Conservation (phyloP, 2,329 filamentous ascomycete genomes). For the Mycosphaerelloides madeirae region DNA sequence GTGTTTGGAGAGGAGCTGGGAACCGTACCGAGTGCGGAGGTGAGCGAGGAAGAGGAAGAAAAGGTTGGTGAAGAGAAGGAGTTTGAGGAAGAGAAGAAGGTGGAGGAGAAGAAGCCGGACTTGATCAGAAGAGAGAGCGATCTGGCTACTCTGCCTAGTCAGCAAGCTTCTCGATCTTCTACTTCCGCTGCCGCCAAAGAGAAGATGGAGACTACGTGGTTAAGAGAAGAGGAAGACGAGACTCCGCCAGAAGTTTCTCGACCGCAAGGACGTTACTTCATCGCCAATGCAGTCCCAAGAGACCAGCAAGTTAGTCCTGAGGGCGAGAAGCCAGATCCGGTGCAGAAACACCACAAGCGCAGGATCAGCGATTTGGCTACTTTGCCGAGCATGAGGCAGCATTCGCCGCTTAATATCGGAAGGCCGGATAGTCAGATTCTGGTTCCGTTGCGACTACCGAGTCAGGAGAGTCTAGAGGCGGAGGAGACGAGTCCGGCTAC, state of each 20-base stretch:
- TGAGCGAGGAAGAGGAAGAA: not conserved
- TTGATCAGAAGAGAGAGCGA: slow-evolving; percentile 1
- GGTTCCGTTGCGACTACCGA: slow-evolving; percentile 3
- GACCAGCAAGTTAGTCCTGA: too few relatives aligned
- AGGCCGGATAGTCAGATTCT: slow-evolving; percentile 4
- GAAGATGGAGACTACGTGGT: not conserved
- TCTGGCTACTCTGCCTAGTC: slow-evolving; percentile 1
- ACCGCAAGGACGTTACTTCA: too few relatives aligned
- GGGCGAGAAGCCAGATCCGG: not conserved
- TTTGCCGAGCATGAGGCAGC: slow-evolving; percentile 20
- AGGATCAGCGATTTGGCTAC: slow-evolving; percentile 20
- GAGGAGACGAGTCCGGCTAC: slow-evolving; percentile 3
- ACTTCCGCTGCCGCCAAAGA: too few relatives aligned
- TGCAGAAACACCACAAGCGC: slow-evolving; percentile 15
- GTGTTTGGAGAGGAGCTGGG: slow-evolving; percentile 5
- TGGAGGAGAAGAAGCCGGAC: not conserved
- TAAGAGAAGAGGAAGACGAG: not conserved
- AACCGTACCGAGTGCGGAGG: slow-evolving; percentile 5
- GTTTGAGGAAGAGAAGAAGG: not conserved
- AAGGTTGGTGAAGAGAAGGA: not conserved
- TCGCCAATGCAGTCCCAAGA: too few relatives aligned
- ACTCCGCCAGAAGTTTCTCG: too few relatives aligned
- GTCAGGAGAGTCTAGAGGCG: slow-evolving; percentile 1
- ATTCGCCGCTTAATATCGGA: slow-evolving; percentile 2
- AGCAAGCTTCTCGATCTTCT: not conserved